Evolutionary conservation across 1,284 basidiomycete genomes (phyloP), one percentile per base, ranked within the genome.

Genomic region (Papiliotrema nemorosa): DNA sequence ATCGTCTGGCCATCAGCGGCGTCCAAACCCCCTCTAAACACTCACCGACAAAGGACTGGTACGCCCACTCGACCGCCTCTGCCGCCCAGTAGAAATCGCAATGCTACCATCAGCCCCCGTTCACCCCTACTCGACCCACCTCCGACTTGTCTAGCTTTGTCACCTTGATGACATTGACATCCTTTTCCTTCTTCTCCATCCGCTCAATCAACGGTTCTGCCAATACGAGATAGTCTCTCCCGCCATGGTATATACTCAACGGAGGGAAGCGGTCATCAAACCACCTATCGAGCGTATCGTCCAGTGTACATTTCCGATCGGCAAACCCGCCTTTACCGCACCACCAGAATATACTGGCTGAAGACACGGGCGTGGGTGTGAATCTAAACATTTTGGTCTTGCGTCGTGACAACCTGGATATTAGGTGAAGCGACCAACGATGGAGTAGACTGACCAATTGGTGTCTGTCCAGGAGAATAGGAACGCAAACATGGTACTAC

Each of bases 311-410:
- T 48, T 81, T 79, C 25, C 81, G 75, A 38, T 79, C 76, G 0
- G 81, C 79, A 53, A 83, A 83, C 0, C 81, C 81, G 58, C 78
- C 78, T 61, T 80, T 78, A 10, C 81, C 82, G 42, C 81, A 82
- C 81, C 81, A 81, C 79, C 80, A 81, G 58, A 78, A 80, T 62
- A 81, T 79, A 47, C 67, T 71, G 0, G 77, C 77, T 4, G 78
- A 79, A 45, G 69, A 72, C 16, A 83, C 82, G 45, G 82, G 82
- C 25, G 80, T 79, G 0, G 82, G 82, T 0, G 81, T 83, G 70
- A 84, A 84, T 14, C 82, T 68, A 72, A 84, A 84, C 80, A 82
- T 82, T 60, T 84, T 84, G 4, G 78, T 76, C 60, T 84, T 84
- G 36, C 80, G 72, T 16, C 80, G 69, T 31, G 69, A 66, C 12